phyloP scores from a whole-genome alignment of 352 stramenopile species.

The Globisporangium radiosum region DNA sequence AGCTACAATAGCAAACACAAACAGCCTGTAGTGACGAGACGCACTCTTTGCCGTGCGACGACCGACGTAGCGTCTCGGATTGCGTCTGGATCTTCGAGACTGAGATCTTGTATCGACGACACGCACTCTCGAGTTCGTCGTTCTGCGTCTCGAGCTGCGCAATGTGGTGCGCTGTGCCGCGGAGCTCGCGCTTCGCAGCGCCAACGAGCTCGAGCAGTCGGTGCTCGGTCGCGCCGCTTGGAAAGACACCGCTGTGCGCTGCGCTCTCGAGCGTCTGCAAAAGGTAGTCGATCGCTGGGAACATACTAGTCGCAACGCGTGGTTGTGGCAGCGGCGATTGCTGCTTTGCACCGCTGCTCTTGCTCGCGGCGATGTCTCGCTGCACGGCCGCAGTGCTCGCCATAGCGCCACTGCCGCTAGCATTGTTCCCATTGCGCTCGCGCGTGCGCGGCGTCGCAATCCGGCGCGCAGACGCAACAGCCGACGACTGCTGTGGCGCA shows the following conservation, averaged over 20 bases:
- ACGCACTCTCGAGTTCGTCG: constrained; percentile 3
- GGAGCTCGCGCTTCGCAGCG: constrained; percentile 8
- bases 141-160: constrained; percentile 7
- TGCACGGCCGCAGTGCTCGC: no score
- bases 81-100: constrained; percentile 13
- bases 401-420: constrained; percentile 1
- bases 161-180: constrained; percentile 2
- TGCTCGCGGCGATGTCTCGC: no score
- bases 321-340: neutral
- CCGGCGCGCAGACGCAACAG: neutral
- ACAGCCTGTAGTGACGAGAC: neutral
- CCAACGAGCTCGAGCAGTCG: constrained; percentile 6
- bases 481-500: neutral
- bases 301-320: neutral
- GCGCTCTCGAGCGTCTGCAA: constrained; percentile 8
- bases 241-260: constrained; percentile 7
- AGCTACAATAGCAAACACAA: neutral
- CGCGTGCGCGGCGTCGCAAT: neutral
- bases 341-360: neutral
- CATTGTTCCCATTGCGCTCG: neutral
- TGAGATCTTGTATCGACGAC: constrained; percentile 3
- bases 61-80: constrained; percentile 9
- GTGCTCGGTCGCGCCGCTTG: constrained; percentile 3
- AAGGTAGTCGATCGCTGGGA: constrained; percentile 6
- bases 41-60: constrained; percentile 12